Evolutionary conservation across 2,329 filamentous ascomycete species (phyloP).

Genomic region (Graphium sp.): DNA sequence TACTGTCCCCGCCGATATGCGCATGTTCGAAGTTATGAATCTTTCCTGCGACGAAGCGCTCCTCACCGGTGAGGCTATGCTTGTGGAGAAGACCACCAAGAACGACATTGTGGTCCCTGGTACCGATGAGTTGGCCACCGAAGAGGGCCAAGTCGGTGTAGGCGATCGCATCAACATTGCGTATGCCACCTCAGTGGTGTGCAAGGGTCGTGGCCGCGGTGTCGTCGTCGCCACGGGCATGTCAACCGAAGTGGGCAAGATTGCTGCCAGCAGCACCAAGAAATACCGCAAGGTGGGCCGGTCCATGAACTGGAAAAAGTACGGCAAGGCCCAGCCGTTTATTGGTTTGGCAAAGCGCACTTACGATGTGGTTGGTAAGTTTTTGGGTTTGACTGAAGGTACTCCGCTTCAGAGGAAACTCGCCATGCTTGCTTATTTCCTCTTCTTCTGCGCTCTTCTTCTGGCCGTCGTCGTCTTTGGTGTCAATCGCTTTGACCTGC

Average conservation of each 20-base stretch:
- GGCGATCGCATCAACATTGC: constrained; percentile 61
- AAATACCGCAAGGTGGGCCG: constrained; percentile 37
- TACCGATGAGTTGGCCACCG: constrained; percentile 25
- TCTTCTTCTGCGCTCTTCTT: constrained; percentile 53
- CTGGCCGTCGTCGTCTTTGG: constrained; percentile 41
- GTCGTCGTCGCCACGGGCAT: constrained; percentile 60
- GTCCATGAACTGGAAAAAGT: constrained; percentile 35
- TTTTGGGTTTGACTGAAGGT: constrained; percentile 45
- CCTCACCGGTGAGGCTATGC: constrained; percentile 60
- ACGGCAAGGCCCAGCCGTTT: constrained; percentile 30
- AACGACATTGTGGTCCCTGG: constrained; percentile 24
- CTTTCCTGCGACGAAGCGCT: constrained; percentile 64
- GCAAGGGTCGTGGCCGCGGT: constrained; percentile 55
- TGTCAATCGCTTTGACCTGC: constrained; percentile 33
- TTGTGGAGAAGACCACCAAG: constrained; percentile 48
- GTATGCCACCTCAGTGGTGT: constrained; percentile 58
- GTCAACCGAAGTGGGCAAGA: constrained; percentile 53
- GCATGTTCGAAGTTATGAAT: constrained; percentile 59
- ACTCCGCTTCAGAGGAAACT: constrained; percentile 68
- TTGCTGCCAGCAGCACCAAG: constrained; percentile 38
- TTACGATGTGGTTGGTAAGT: constrained; percentile 34
- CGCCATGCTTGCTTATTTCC: constrained; percentile 57
- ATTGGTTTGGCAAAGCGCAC: constrained; percentile 27
- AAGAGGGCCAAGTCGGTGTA: constrained; percentile 39
- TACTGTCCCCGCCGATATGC: constrained; percentile 57